Evolutionary conservation across 1,139 yeast genomes (phyloP), one percentile per base, ranked within the genome.

Genomic region (Wickerhamomyces sp.): DNA sequence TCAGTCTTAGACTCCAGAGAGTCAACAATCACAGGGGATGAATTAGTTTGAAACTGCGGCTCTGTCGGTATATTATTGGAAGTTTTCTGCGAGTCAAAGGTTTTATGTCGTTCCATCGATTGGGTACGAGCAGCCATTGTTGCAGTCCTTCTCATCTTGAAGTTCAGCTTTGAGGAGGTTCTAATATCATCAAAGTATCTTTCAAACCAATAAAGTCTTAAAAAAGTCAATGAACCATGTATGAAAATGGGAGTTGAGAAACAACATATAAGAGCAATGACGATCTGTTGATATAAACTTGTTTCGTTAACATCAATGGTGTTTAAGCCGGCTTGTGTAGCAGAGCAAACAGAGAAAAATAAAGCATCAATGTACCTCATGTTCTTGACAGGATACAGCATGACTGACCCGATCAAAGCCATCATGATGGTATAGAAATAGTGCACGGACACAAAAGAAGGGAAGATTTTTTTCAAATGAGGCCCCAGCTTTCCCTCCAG

Each of bases 261-360:
- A 53, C 80, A 72, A 34, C 94, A 68, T 3, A 78, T 49, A 9
- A 83, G 54, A 58, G 82, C 87, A 4, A 87, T 62, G 15, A 76
- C 66, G 23, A 90, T 75, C 62, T 91, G 97, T 64, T 93, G 98
- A 66, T 84, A 91, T 41, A 87, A 64, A 1, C 72, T 66, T 49
- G 88, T 56, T 0, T 68, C 63, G 59, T 87, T 87, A 36, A 84
- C 56, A 59, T 89, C 79, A 23, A 86, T 71, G 0, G 97, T 83
- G 59, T 89, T 89, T 48, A 94, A 69, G 0, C 99, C 99, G 1
- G 96, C 96, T 61, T 91, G 97, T 1, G 99, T 89, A 4, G 84
- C 69, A 0, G 93, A 80, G 6, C 95, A 93, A 7, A 82, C 68
- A 0, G 90, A 75, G 46, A 88, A 69, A 64, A 90, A 89, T 37